Base-by-base conservation (phyloP, 2,329 filamentous ascomycete genomes). In the Coniochaeta ligniaria region DNA sequence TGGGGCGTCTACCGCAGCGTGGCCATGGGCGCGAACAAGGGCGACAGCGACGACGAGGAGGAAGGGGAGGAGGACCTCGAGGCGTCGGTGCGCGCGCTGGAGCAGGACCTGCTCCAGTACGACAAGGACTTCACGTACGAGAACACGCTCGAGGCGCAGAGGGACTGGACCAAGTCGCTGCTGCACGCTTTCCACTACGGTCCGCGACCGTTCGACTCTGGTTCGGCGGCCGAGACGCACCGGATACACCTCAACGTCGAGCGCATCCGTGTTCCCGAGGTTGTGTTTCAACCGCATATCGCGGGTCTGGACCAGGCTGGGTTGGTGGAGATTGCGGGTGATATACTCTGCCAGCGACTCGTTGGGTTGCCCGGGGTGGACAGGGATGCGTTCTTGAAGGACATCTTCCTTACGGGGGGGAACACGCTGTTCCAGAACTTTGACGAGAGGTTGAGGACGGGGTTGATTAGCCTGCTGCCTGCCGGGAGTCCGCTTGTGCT, bases 1-100 rank as follows among this genome's bases (percentile, higher is more conserved):
- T 99, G 95, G 95, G 92, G 92, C 61, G 92, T 99, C 16, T 99
- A 99, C 75, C 88, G 95, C 59, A 91, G 91, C 45, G 96, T 98
- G 61, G 91, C 92, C 1, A 92, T 90, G 0, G 92, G 92, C 58
- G 89, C 90, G 8, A 82, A 82, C 66, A 70, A 87, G 78, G 84
- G 84, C 17, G 81, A 81, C 60, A 91, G 89, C 70, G 91, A 95
- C 63, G 93, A 97, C 66, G 90, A 97, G 63, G 90, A 94, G 68
- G 92, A 96, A 58, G 93, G 96, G 71, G 94, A 98, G 71, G 91
- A 94, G 73, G 94, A 98, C 69, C 83, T 96, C 0, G 83, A 85
- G 61, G 84, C 82, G 6, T 84, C 82, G 61, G 83, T 99, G 54
- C 90, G 90, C 70, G 80, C 78, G 1, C 84, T 97, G 14, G 95